phyloP scores from a whole-genome alignment of 371 early-diverging fungal species.

The Mucor irregularis region DNA sequence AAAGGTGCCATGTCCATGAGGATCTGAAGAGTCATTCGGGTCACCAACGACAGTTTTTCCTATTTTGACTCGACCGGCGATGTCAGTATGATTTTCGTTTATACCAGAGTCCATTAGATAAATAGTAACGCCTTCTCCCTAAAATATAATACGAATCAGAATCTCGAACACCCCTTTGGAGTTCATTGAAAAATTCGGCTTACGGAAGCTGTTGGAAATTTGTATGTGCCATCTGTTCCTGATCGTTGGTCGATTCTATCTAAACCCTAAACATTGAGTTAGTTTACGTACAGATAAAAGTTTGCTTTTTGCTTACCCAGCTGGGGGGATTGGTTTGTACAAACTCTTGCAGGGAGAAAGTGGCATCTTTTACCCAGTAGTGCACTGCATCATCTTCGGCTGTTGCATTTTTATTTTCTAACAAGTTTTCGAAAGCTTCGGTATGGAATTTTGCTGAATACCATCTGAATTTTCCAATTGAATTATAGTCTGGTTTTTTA shows the following conservation, averaged over 20 bases:
- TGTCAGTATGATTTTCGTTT: slow-evolving; percentile 34
- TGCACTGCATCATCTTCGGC: slow-evolving; percentile 20
- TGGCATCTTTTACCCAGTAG: slow-evolving; percentile 43
- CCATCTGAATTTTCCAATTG: slow-evolving; percentile 46
- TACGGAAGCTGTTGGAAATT: slow-evolving; percentile 37
- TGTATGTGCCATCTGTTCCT: slow-evolving; percentile 37
- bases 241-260: slow-evolving; percentile 48
- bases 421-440: slow-evolving; percentile 21
- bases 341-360: slow-evolving; percentile 42
- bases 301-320: slow-evolving; percentile 29
- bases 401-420: slow-evolving; percentile 1
- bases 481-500: slow-evolving; percentile 17
- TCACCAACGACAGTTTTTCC: slow-evolving; percentile 38
- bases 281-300: not conserved
- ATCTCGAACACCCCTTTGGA: not conserved
- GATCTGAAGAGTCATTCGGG: slow-evolving; percentile 23
- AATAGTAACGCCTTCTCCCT: slow-evolving; percentile 37
- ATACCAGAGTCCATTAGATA: slow-evolving; percentile 44
- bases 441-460: slow-evolving; percentile 36
- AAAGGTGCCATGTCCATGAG: slow-evolving; percentile 59
- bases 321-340: slow-evolving; percentile 45
- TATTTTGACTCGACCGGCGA: slow-evolving; percentile 32
- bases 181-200: not conserved
- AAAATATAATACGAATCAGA: not conserved
- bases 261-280: slow-evolving; percentile 31